These are phyloP conservation scores for Calonectria pauciramosa DNA, from an alignment of 2,329 filamentous ascomycete genomes.

Conservation along the genomic window DNA sequence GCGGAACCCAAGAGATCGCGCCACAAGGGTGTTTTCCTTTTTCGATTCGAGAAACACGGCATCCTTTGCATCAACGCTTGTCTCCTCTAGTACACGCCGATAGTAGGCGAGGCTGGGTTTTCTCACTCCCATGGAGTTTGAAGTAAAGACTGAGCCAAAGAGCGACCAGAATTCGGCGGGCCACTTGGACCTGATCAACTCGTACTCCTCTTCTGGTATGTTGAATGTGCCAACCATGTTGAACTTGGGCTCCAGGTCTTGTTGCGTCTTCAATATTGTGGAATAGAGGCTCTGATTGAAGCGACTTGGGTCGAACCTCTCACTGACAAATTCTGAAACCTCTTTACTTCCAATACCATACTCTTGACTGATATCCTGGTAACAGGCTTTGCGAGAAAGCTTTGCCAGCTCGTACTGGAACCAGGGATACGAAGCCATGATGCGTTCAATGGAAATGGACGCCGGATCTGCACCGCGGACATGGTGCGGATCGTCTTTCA, in stretches of 20 bases:
- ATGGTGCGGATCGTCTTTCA: not conserved
- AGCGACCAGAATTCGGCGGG: not conserved
- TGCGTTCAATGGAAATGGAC: not conserved
- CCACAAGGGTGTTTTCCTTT: not conserved
- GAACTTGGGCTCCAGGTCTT: not conserved
- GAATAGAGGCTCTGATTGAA: not conserved
- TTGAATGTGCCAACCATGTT: not conserved
- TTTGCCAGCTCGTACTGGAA: not conserved
- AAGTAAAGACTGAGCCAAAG: not conserved
- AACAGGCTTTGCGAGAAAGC: not conserved
- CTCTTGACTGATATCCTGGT: not conserved
- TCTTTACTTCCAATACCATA: not conserved
- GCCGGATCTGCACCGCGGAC: not conserved
- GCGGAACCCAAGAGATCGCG: not conserved
- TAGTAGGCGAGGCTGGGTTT: not conserved
- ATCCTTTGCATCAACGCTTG: not conserved
- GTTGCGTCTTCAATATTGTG: not conserved
- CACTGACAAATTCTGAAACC: not conserved
- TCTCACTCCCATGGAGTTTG: not conserved
- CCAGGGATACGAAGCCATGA: not conserved
- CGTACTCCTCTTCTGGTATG: not conserved
- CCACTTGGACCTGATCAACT: not conserved
- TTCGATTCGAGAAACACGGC: not conserved
- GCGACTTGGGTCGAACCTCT: not conserved
- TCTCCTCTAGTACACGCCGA: not conserved